Percentiles rank a stretch among this genome's conserved stretches.
Conservation (phyloP, 2,329 filamentous ascomycete genomes). For the Colletotrichum musicola region DNA sequence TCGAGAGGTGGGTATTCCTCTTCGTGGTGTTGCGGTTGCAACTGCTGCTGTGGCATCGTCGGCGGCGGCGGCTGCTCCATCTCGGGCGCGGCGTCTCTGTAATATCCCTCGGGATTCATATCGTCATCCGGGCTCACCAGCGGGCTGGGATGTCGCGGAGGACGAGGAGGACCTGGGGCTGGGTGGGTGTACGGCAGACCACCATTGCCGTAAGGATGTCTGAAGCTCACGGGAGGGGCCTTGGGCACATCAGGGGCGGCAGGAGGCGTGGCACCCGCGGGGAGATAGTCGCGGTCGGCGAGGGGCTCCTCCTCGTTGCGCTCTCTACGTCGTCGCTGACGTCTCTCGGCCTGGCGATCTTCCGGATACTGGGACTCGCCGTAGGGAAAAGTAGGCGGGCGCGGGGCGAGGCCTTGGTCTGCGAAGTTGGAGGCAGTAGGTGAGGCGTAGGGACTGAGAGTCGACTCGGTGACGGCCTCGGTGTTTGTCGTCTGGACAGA, state of each 20-base stretch:
- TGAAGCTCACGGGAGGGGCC: conserved; percentile 70
- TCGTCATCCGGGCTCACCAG: conserved; percentile 41
- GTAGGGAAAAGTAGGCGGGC: conserved; percentile 69
- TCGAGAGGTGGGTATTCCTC: conserved; percentile 46
- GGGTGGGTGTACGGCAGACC: conserved; percentile 44
- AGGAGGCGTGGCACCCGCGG: conserved; percentile 55
- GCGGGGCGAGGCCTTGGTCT: conserved; percentile 67
- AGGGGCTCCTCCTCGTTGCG: conserved; percentile 45
- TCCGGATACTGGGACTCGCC: conserved; percentile 55
- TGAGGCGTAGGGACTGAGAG: conserved; percentile 69
- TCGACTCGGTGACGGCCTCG: conserved; percentile 69
- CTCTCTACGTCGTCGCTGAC: conserved; percentile 56
- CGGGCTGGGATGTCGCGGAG: conserved; percentile 43
- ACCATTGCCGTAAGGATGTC: conserved; percentile 59
- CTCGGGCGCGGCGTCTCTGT: conserved; percentile 41
- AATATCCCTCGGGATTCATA: conserved; percentile 50
- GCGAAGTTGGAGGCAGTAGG: conserved; percentile 65
- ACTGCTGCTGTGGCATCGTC: conserved; percentile 45
- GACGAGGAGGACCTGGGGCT: conserved; percentile 47
- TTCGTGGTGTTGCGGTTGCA: background rate
- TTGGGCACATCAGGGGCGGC: conserved; percentile 72
- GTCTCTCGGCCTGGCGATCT: conserved; percentile 58
- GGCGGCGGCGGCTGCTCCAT: conserved; percentile 41
- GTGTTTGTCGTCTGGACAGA: conserved; percentile 69
- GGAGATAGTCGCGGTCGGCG: conserved; percentile 51